Evolutionary conservation across 179 eudicot genomes (phyloP).

Genomic region (Gypsophila paniculata): DNA sequence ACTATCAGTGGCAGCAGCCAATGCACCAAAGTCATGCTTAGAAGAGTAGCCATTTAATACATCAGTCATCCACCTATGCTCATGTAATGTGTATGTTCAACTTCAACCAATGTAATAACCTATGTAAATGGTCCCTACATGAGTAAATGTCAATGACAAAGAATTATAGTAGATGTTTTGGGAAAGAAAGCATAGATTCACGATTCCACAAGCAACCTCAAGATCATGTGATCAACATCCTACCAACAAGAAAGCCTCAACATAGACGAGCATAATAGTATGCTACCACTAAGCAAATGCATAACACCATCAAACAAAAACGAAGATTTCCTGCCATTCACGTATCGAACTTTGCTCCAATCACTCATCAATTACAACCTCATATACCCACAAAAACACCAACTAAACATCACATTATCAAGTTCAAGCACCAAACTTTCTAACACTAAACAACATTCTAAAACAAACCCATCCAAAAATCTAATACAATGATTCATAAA

Average conservation of each 20-base stretch:
- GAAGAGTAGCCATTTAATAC: neutral
- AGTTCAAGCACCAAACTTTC: neutral
- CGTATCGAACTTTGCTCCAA: neutral
- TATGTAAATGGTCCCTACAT: neutral
- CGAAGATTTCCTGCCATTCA: neutral
- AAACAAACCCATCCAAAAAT: constrained; percentile 15
- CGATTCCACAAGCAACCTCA: neutral
- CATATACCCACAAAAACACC: neutral
- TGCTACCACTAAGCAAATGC: too few species aligned
- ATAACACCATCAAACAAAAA: neutral
- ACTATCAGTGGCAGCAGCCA: neutral
- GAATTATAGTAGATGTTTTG: too few species aligned
- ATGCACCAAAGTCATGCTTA: too few species aligned
- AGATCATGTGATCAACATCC: neutral
- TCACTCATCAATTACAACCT: neutral
- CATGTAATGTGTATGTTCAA: neutral
- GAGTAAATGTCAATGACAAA: neutral
- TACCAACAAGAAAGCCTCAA: too few species aligned
- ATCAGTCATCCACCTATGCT: neutral
- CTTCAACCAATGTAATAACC: neutral
- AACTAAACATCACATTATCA: neutral
- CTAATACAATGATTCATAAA: neutral
- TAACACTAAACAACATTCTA: neutral
- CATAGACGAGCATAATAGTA: too few species aligned
- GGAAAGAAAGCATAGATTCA: neutral